Evolutionary conservation across 805 yeast species (phyloP).

Genomic region (Ogataea pignaliae): DNA sequence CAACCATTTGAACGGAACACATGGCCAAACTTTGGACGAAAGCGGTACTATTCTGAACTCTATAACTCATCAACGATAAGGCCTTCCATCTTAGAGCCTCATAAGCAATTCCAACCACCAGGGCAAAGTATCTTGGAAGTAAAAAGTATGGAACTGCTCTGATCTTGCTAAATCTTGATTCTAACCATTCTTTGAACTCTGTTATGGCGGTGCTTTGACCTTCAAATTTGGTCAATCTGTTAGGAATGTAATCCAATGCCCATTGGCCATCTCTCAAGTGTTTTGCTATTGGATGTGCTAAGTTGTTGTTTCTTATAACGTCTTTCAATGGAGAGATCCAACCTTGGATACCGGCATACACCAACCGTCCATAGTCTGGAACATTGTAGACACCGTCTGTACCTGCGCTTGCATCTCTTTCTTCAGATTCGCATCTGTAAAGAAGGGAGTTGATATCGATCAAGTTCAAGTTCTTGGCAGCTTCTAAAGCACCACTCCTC

Average conservation of each 20-base stretch:
- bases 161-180: constrained; percentile 56
- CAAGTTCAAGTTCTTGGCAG: constrained; percentile 55
- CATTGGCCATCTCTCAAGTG: constrained; percentile 81
- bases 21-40: constrained; percentile 79
- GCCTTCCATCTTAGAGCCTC: constrained; percentile 75
- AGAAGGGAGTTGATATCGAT: constrained; percentile 71
- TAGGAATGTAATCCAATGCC: constrained; percentile 77
- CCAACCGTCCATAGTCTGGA: constrained; percentile 69
- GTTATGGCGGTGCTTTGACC: constrained; percentile 40
- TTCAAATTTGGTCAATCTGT: constrained; percentile 55
- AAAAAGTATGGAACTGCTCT: constrained; percentile 70
- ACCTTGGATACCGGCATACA: constrained; percentile 91
- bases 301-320: constrained; percentile 63
- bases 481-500: constrained; percentile 73
- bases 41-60: constrained; percentile 56
- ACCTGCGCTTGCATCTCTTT: constrained; percentile 74
- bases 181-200: constrained; percentile 67
- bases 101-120: constrained; percentile 77
- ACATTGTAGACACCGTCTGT: constrained; percentile 66
- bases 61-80: constrained; percentile 47
- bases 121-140: constrained; percentile 82
- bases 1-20: constrained; percentile 85
- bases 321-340: constrained; percentile 70
- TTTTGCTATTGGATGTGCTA: constrained; percentile 79
- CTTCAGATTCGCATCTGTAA: constrained; percentile 82